Evolutionary conservation across 2,329 filamentous ascomycete species (phyloP).

Genomic region (Ceratocystis alfenasii): DNA sequence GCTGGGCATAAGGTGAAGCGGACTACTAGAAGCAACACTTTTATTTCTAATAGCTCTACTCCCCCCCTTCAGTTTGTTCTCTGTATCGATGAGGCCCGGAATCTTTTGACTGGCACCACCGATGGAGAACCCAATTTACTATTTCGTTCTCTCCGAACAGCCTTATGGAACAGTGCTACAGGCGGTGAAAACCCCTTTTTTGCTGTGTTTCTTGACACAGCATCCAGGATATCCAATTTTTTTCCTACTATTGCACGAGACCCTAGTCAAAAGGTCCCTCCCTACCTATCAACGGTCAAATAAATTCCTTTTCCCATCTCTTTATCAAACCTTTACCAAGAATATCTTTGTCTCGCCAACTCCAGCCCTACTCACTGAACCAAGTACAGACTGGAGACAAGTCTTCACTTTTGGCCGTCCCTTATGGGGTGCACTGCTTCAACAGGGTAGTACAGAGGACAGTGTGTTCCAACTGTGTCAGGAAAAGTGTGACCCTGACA

Average conservation of each 20-base stretch:
- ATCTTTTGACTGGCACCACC: neutral
- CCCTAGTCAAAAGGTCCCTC: neutral
- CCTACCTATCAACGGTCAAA: neutral
- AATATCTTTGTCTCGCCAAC: neutral
- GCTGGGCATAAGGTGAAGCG: too few species aligned
- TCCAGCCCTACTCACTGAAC: neutral
- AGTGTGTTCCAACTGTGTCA: neutral
- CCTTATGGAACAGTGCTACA: neutral
- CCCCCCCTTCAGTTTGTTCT: neutral
- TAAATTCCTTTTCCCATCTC: neutral
- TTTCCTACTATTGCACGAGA: neutral
- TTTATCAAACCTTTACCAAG: neutral
- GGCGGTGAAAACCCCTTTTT: neutral
- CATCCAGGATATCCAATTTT: neutral
- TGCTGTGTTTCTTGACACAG: neutral
- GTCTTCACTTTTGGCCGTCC: neutral
- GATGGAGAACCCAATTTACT: neutral
- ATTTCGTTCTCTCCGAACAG: neutral
- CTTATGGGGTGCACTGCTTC: neutral
- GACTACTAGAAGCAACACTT: too few species aligned
- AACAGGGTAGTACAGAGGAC: neutral
- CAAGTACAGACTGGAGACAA: neutral
- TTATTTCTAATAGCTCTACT: too few species aligned
- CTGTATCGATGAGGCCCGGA: neutral
- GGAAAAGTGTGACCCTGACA: neutral